Percentiles rank a stretch among this genome's conserved stretches.
These are phyloP conservation scores for Phytopythium delawarense DNA, from an alignment of 352 stramenopile species.

Conservation along the genomic window DNA sequence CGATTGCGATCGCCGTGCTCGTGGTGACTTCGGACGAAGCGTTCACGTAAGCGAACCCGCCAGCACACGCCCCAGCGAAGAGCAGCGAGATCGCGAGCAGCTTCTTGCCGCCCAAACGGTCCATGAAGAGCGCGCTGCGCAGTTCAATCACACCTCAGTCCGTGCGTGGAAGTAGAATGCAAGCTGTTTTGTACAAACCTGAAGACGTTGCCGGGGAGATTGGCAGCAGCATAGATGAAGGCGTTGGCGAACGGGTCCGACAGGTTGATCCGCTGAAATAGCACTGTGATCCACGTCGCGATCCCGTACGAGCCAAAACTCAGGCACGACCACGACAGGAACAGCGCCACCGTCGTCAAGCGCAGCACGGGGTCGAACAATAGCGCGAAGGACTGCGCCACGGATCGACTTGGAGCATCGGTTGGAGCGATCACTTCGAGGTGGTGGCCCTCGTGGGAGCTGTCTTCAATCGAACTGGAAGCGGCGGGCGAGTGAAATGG, in stretches of 20 bases:
- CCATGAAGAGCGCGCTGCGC: conserved; percentile 54
- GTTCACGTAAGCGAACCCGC: conserved; percentile 73
- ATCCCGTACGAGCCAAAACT: conserved; percentile 89
- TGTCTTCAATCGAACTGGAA: not conserved
- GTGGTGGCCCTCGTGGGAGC: not conserved
- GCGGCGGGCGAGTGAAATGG: conserved; percentile 10
- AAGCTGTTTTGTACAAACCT: conserved; percentile 23
- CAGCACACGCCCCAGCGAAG: conserved; percentile 53
- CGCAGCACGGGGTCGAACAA: conserved; percentile 58
- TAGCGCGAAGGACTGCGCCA: conserved; percentile 11
- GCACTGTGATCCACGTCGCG: conserved; percentile 91
- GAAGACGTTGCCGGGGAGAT: conserved; percentile 89
- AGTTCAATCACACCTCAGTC: not conserved
- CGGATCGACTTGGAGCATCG: not conserved
- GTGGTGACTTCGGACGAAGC: conserved; percentile 14
- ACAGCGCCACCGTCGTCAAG: conserved; percentile 54
- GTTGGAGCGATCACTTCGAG: not conserved
- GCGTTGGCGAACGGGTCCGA: conserved; percentile 89
- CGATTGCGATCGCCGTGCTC: conserved; percentile 44
- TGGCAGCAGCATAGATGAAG: conserved; percentile 89
- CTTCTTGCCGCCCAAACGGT: conserved; percentile 52
- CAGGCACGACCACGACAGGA: conserved; percentile 71
- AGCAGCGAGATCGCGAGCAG: conserved; percentile 79
- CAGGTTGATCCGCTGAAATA: conserved; percentile 90
- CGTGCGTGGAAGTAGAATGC: not conserved